Evolutionary conservation across 2,329 filamentous ascomycete genomes (phyloP).

Genomic region (Trichoderma sp.): DNA sequence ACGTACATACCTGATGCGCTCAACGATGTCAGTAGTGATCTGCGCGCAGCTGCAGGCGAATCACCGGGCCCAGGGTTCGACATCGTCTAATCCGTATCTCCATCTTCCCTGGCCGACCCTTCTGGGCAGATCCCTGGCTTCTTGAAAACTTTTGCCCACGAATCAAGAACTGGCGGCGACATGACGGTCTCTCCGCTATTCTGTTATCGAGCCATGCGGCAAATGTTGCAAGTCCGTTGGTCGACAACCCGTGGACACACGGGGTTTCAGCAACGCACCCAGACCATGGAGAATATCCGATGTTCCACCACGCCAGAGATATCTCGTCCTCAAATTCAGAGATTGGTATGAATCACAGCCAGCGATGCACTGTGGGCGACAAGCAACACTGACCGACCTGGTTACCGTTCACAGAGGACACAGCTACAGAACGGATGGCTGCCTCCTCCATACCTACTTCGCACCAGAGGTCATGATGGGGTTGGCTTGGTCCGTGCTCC

Average conservation of each 20-base stretch:
- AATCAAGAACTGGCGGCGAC: conserved; percentile 26
- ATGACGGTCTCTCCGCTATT: conserved; percentile 10
- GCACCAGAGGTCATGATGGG: background rate
- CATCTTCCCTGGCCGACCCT: conserved; percentile 13
- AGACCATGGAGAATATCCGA: background rate
- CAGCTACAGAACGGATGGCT: background rate
- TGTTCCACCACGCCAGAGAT: background rate
- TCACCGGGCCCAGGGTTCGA: conserved; percentile 19
- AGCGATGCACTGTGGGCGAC: background rate
- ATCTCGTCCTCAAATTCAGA: background rate
- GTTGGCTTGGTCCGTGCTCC: background rate
- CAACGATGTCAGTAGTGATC: conserved; percentile 16
- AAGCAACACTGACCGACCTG: background rate
- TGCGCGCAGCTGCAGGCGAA: conserved; percentile 22
- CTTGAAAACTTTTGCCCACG: conserved; percentile 7
- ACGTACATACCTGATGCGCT: conserved; percentile 4
- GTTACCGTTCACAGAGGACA: background rate
- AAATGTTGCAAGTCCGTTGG: background rate
- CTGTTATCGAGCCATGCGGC: conserved; percentile 9
- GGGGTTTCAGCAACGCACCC: background rate
- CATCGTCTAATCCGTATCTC: conserved; percentile 15
- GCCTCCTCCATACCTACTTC: too few species aligned
- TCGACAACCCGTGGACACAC: background rate
- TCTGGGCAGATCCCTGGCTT: conserved; percentile 8
- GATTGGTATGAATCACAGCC: background rate